Conservation (phyloP, 768 basidiomycete genomes). For the Mycena polygramma region DNA sequence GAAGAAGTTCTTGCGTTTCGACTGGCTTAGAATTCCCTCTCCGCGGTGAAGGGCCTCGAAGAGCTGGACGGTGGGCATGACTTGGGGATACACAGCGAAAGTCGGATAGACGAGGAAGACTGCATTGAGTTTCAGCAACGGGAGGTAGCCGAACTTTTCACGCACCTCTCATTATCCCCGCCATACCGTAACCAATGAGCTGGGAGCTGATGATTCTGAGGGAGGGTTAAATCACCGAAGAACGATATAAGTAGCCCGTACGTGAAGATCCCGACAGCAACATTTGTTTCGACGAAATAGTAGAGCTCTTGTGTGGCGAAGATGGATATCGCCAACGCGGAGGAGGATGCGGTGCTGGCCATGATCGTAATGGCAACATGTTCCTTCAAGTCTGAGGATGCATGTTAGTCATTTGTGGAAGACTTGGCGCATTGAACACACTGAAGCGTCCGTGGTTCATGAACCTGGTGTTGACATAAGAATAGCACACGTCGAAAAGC, state of each 20-base stretch:
- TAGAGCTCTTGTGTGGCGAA: slow-evolving; percentile 68
- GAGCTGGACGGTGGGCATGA: slow-evolving; percentile 56
- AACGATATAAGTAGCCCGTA: slow-evolving; percentile 22
- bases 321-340: slow-evolving; percentile 65
- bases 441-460: slow-evolving; percentile 69
- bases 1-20: slow-evolving; percentile 61
- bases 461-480: slow-evolving; percentile 41
- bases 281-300: slow-evolving; percentile 57
- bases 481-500: not conserved
- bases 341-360: slow-evolving; percentile 64
- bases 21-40: slow-evolving; percentile 53
- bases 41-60: slow-evolving; percentile 59
- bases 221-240: not conserved
- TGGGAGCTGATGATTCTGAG: slow-evolving; percentile 51
- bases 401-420: too few relatives aligned
- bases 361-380: slow-evolving; percentile 70
- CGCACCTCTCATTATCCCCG: slow-evolving; percentile 39
- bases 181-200: slow-evolving; percentile 55
- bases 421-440: slow-evolving; percentile 42
- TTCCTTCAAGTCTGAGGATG: slow-evolving; percentile 55
- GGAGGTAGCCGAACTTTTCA: too few relatives aligned
- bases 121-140: slow-evolving; percentile 38
- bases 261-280: slow-evolving; percentile 57
- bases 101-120: slow-evolving; percentile 66
- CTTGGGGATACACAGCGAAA: slow-evolving; percentile 55